These are phyloP conservation scores for Leccinum longicurvipes DNA, from an alignment of 768 basidiomycete genomes.

Conservation along the genomic window DNA sequence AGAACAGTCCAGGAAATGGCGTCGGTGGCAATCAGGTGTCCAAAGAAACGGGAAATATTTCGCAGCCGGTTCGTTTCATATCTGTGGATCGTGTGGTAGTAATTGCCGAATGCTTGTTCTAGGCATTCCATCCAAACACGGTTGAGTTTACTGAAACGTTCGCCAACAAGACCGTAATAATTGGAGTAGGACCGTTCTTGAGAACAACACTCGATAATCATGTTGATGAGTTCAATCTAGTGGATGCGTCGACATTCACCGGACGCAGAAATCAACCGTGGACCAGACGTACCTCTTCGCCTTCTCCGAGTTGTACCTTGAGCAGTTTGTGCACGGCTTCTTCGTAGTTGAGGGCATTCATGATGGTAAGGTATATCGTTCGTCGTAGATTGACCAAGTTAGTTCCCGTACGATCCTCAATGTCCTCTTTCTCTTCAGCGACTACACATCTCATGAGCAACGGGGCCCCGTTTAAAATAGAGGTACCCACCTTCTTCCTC, in stretches of 20 bases:
- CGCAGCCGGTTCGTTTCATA: slow-evolving; percentile 98
- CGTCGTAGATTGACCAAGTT: slow-evolving; percentile 94
- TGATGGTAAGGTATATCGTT: slow-evolving; percentile 95
- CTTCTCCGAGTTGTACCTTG: slow-evolving; percentile 87
- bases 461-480: slow-evolving; percentile 22
- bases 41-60: slow-evolving; percentile 96
- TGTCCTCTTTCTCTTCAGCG: slow-evolving; percentile 79
- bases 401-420: slow-evolving; percentile 92
- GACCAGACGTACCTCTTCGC: slow-evolving; percentile 73
- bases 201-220: slow-evolving; percentile 99
- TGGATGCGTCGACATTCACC: neutral
- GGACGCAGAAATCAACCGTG: neutral
- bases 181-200: slow-evolving; percentile 97
- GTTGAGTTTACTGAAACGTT: slow-evolving; percentile 95
- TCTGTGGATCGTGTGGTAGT: slow-evolving; percentile 95
- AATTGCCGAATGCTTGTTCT: slow-evolving; percentile 82
- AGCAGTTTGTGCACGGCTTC: slow-evolving; percentile 98
- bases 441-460: slow-evolving; percentile 35
- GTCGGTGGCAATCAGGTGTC: slow-evolving; percentile 84
- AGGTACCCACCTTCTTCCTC: slow-evolving; percentile 51
- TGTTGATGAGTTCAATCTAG: slow-evolving; percentile 95
- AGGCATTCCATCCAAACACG: slow-evolving; percentile 90
- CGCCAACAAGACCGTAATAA: slow-evolving; percentile 96
- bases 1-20: slow-evolving; percentile 87
- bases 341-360: slow-evolving; percentile 97